A percentile compares a stretch with the other conserved stretches of the same genome.
phyloP scores from a whole-genome alignment of 2,329 filamentous ascomycete species.

The Penicillium sp. region DNA sequence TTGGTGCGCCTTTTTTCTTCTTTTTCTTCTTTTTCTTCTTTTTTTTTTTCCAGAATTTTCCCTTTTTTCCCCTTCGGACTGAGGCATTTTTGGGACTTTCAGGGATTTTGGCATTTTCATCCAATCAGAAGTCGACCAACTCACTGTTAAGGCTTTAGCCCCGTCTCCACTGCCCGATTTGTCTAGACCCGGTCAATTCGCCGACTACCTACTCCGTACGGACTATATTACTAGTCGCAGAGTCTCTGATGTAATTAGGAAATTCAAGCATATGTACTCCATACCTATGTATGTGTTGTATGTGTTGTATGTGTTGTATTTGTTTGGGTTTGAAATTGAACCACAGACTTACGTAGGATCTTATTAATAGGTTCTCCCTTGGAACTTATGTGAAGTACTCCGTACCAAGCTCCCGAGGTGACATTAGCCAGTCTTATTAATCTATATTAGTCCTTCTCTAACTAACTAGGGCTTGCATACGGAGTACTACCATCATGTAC shows the following conservation, averaged over 20 bases:
- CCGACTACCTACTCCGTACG: not conserved
- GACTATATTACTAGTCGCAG: not conserved
- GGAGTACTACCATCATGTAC: not conserved
- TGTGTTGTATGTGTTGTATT: not conserved
- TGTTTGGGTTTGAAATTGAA: not conserved
- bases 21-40: too few species aligned
- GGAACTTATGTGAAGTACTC: not conserved
- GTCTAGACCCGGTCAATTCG: not conserved
- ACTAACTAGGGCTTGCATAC: not conserved
- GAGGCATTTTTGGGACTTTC: conserved; percentile 3
- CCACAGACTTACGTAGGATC: not conserved
- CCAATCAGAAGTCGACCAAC: not conserved
- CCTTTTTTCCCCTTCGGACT: not conserved
- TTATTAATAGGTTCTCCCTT: not conserved
- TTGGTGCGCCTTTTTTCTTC: not conserved
- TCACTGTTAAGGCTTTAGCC: not conserved
- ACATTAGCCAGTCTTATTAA: not conserved
- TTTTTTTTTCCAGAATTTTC: conserved; percentile 4
- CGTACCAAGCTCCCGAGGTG: not conserved
- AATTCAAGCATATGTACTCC: not conserved
- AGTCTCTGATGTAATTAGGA: not conserved
- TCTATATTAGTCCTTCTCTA: not conserved
- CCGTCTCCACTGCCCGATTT: conserved; percentile 5
- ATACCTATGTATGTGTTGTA: not conserved
- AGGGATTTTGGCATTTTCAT: not conserved